Evolutionary conservation across 805 yeast species (phyloP).

Genomic region (Wickerhamiella domercqiae): DNA sequence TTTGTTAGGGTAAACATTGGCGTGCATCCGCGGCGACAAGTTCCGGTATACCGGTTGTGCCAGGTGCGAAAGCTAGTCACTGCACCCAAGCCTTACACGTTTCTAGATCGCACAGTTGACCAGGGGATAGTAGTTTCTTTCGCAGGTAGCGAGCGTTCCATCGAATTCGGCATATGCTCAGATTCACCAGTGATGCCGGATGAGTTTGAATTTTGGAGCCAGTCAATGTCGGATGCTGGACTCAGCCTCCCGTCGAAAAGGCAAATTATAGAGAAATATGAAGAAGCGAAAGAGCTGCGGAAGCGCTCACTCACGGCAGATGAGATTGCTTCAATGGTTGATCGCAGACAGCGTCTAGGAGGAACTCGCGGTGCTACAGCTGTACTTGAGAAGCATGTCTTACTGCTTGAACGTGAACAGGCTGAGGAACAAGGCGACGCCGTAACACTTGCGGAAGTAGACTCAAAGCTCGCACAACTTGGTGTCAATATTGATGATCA

Average conservation of each 20-base stretch:
- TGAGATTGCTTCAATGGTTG: constrained; percentile 66
- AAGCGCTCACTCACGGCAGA: constrained; percentile 49
- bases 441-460: constrained; percentile 22
- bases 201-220: constrained; percentile 59
- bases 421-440: constrained; percentile 37
- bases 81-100: constrained; percentile 31
- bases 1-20: constrained; percentile 79
- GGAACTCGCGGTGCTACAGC: constrained; percentile 54
- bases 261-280: constrained; percentile 47
- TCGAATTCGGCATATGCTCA: constrained; percentile 66
- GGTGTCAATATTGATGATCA: no score
- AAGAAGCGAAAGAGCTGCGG: constrained; percentile 47
- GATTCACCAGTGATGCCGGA: constrained; percentile 56
- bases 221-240: constrained; percentile 43
- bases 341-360: constrained; percentile 48
- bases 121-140: constrained; percentile 61
- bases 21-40: constrained; percentile 41
- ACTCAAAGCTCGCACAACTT: constrained; percentile 18
- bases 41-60: constrained; percentile 67
- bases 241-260: constrained; percentile 45
- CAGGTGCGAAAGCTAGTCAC: constrained; percentile 50
- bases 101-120: constrained; percentile 37
- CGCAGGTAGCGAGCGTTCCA: constrained; percentile 56
- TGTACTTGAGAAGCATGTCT: constrained; percentile 55
- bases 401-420: constrained; percentile 58